A percentile compares a stretch with the other conserved stretches of the same genome.
Conservation (phyloP, 2,329 filamentous ascomycete species). For the Aspergillus sp. region DNA sequence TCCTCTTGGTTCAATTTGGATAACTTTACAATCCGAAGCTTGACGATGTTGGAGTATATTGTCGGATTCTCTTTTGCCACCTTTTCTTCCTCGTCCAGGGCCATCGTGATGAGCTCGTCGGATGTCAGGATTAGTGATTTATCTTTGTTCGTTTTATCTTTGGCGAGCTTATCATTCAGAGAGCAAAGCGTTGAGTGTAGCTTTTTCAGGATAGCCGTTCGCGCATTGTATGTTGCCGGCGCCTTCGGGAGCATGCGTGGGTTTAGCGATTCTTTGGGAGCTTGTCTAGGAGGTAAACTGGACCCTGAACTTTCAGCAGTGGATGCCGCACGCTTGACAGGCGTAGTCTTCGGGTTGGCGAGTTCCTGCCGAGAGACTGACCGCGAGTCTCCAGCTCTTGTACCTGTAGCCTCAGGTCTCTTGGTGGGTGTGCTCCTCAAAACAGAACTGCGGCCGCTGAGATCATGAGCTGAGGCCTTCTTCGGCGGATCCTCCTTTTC, state of each 20-base stretch:
- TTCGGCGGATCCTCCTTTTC: not conserved
- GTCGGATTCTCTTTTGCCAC: constrained; percentile 67
- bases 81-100: constrained; percentile 72
- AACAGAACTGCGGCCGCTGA: not conserved
- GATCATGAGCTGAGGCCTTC: not conserved
- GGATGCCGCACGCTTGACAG: constrained; percentile 8
- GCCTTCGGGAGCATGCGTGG: constrained; percentile 51
- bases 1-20: constrained; percentile 73
- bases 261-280: constrained; percentile 48
- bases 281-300: constrained; percentile 34
- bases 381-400: not conserved
- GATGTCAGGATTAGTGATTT: constrained; percentile 43
- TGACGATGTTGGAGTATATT: constrained; percentile 84
- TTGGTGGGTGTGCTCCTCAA: constrained; percentile 34
- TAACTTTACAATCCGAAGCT: constrained; percentile 75
- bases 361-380: not conserved
- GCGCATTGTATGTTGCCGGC: constrained; percentile 47
- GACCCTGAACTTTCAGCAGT: constrained; percentile 8
- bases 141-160: constrained; percentile 37
- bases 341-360: constrained; percentile 4
- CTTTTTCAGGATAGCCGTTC: constrained; percentile 49
- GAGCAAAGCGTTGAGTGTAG: constrained; percentile 48
- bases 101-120: constrained; percentile 51
- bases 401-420: constrained; percentile 28
- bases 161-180: constrained; percentile 44